Conservation (phyloP, 1,284 basidiomycete species). For the Cutaneotrichosporon cavernicola region DNA sequence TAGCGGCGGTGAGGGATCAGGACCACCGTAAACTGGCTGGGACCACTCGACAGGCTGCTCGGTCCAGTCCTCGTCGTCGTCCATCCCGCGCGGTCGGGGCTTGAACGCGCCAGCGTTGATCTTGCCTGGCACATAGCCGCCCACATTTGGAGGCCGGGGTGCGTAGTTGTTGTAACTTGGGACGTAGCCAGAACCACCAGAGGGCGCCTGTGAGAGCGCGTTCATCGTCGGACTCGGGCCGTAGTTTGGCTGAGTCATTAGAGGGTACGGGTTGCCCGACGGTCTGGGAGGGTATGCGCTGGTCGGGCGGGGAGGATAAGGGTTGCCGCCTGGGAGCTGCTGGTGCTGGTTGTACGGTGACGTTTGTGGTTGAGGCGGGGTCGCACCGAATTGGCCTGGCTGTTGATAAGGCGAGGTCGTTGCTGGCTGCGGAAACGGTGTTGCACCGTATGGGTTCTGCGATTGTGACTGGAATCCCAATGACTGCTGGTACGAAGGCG, state of each 20-base stretch:
- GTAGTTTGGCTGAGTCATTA: neutral
- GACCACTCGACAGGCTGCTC: constrained; percentile 9
- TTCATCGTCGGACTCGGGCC: constrained; percentile 5
- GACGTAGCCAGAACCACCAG: neutral
- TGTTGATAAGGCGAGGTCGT: constrained; percentile 3
- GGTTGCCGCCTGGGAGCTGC: neutral
- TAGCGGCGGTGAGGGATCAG: neutral
- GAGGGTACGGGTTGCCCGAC: neutral
- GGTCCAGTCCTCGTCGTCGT: neutral
- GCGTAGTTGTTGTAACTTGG: neutral
- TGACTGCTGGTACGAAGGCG: constrained; percentile 4
- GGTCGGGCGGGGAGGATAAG: neutral
- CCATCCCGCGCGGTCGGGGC: constrained; percentile 1
- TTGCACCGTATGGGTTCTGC: neutral
- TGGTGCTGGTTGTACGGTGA: neutral
- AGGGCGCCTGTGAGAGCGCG: neutral
- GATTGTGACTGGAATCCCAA: neutral
- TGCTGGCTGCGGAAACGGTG: neutral
- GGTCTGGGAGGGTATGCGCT: neutral
- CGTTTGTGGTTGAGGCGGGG: neutral
- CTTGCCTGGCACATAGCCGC: neutral
- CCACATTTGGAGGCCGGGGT: neutral
- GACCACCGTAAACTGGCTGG: neutral
- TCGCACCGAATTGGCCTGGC: neutral
- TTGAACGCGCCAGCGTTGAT: constrained; percentile 8